A percentile compares a stretch with the other conserved stretches of the same genome.
phyloP scores from a whole-genome alignment of 2,329 filamentous ascomycete species.

The Xenosphaeropsis pyriputrescens region DNA sequence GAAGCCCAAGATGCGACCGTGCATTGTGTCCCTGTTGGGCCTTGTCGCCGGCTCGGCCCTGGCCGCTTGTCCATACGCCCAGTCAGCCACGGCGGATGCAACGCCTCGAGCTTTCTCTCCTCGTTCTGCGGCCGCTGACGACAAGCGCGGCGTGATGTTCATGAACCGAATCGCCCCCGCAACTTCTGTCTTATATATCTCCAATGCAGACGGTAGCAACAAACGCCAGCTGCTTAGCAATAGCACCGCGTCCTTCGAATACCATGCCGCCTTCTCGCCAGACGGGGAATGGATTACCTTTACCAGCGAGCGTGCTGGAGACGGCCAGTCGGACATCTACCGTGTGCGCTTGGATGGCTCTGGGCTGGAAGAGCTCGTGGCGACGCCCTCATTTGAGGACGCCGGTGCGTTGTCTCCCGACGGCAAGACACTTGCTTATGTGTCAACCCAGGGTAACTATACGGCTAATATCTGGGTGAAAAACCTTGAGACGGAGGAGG shows the following conservation, averaged over 20 bases:
- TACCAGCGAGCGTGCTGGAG: slow-evolving; percentile 22
- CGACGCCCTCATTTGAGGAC: slow-evolving; percentile 22
- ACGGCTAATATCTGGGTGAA: slow-evolving; percentile 24
- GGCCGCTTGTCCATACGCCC: too few relatives aligned
- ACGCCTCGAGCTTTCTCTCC: too few relatives aligned
- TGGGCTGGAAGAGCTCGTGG: slow-evolving; percentile 18
- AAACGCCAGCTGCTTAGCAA: slow-evolving; percentile 19
- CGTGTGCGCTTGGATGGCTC: slow-evolving; percentile 20
- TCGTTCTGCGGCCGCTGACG: too few relatives aligned
- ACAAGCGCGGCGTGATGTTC: slow-evolving; percentile 12
- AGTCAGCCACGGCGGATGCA: too few relatives aligned
- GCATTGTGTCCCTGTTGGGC: too few relatives aligned
- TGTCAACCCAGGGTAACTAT: slow-evolving; percentile 21
- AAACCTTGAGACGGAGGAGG: slow-evolving; percentile 19
- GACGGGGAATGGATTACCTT: slow-evolving; percentile 25
- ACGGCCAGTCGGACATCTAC: slow-evolving; percentile 26
- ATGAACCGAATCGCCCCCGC: slow-evolving; percentile 23
- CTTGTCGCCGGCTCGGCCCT: too few relatives aligned
- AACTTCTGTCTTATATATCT: slow-evolving; percentile 12
- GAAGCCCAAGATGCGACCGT: too few relatives aligned
- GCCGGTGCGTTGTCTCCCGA: slow-evolving; percentile 21
- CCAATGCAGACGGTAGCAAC: slow-evolving; percentile 23
- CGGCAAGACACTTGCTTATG: slow-evolving; percentile 21
- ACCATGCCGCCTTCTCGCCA: slow-evolving; percentile 22
- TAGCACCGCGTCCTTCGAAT: slow-evolving; percentile 21